Evolutionary conservation across 441 rosid genomes (phyloP), one percentile per base, ranked within the genome.

Genomic region (Adansonia gregorii): DNA sequence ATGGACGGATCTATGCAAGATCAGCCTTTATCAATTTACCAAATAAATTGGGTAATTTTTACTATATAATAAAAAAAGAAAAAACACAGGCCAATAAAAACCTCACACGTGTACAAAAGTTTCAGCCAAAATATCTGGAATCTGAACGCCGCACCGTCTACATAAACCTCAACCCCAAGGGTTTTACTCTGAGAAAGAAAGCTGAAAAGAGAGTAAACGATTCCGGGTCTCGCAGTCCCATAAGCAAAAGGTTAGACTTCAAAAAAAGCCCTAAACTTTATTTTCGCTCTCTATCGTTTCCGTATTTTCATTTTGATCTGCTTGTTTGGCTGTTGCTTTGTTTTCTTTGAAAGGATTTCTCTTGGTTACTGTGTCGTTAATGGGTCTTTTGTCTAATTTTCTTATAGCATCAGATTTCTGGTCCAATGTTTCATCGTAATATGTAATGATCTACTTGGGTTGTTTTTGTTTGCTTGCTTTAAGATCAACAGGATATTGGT

Each of bases 151-250:
- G 73, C 73, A 49, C 43, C 43, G 43, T 49, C 73, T 22, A 49
- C 73, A 69, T 68, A 69, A 67, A 69, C 17, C 73, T 41, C 59
- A 58, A 69, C 17, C 73, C 58, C 59, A 58, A 69, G 73, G 73
- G 73, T 69, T 69, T 69, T 69, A 14, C 45, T 7, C 22, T 24
- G 43, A 14, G 22, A 14, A 6, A 49, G 5, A 51, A 22, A 8
- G 8, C 10, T 7, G 15, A 0, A 24, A 3, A 4, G 39, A 35
- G 24, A 39, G 1, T 24, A 24, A 24, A 24, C 27, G 27, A 24
- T 24, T 12, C 19, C 51, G 1, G 10, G 14, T 6, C 4, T 14
- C 56, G 22, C 4, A 12, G 8, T 11, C n/a, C 10, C 8, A 68
- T 69, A 69, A 6, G 6, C 58, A 1, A 15, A 22, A 15, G 45